Base-by-base conservation (phyloP, 768 basidiomycete genomes). In the Cystobasidium onofrii region DNA sequence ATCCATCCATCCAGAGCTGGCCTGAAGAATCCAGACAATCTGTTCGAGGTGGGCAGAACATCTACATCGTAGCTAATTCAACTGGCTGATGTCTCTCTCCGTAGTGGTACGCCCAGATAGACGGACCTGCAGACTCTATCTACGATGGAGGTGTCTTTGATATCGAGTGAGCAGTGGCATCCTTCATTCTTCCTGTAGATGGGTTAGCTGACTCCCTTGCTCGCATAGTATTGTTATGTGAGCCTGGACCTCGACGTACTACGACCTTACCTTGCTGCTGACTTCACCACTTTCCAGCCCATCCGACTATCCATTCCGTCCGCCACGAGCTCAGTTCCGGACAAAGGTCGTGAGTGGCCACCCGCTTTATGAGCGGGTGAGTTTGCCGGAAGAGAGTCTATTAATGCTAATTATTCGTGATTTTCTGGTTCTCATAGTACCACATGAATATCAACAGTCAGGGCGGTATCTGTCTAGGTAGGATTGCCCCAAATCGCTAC, bases 271-370 rank as follows among this genome's bases (percentile, higher is more conserved):
- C 33, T 29, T 29, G 6, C 20, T 13, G 34, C 43, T 46, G 39
- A 41, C 25, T 15, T 60, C 67, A 55, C 33, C 69, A 55, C n/a
- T 71, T 54, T 60, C 17, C 54, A 72, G 92, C 86, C 91, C 92
- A 55, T 90, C 90, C 82, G 95, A 99, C 83, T 99, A 99, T 85
- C 96, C 96, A 29, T 99, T 99, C 89, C 97, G 97, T 84, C 95
- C 96, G 46, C 96, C 96, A 83, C 64, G 69, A 36, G 77, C 76
- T 39, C 31, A 25, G 1, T 79, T 77, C 69, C 27, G 25, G 64
- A 77, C 77, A 36, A 73, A 73, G 34, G 65, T 74, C 18, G 36
- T 43, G 20, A 43, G 70, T 18, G 33, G 25, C 69, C 25, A 60
- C 6, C 17, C 50, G 31, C 69, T 73, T 31, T 52, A 29, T 27